These are phyloP conservation scores for Saccharum officinarum DNA, from an alignment of 176 grass and related monocot species.

Conservation along the genomic window DNA sequence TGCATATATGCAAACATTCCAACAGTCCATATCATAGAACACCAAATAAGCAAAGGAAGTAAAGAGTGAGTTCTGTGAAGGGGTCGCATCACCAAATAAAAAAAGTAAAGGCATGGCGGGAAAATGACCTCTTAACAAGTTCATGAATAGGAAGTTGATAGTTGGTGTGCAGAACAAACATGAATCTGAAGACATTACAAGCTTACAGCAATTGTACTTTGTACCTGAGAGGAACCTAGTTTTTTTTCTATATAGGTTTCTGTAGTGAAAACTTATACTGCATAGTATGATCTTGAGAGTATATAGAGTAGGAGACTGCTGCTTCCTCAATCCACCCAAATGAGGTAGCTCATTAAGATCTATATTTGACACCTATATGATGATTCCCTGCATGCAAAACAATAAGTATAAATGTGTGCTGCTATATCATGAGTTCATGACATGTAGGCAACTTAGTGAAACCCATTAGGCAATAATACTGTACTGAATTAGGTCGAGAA, in stretches of 20 bases:
- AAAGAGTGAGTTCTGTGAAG: neutral
- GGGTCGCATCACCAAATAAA: neutral
- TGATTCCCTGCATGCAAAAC: too few species aligned
- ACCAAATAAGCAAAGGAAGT: neutral
- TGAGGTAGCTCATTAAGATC: too few species aligned
- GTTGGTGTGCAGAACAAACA: neutral
- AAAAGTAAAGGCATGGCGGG: neutral
- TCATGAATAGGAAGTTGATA: neutral
- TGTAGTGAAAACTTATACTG: neutral
- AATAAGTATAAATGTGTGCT: too few species aligned
- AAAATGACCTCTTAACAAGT: slow-evolving; percentile 36
- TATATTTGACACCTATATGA: too few species aligned
- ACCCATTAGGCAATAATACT: too few species aligned
- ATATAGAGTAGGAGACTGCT: neutral
- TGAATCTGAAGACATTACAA: too few species aligned
- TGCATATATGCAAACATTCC: slow-evolving; percentile 46
- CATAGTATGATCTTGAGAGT: neutral
- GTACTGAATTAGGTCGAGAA: too few species aligned
- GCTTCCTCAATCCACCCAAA: neutral
- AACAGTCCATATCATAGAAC: slow-evolving; percentile 36
- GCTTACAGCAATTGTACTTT: too few species aligned
- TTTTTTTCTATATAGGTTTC: neutral
- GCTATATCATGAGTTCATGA: too few species aligned
- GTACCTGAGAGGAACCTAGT: neutral
- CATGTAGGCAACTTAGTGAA: too few species aligned